Base-by-base conservation (phyloP, 176 grass and related monocot genomes). In the Triticum urartu region DNA sequence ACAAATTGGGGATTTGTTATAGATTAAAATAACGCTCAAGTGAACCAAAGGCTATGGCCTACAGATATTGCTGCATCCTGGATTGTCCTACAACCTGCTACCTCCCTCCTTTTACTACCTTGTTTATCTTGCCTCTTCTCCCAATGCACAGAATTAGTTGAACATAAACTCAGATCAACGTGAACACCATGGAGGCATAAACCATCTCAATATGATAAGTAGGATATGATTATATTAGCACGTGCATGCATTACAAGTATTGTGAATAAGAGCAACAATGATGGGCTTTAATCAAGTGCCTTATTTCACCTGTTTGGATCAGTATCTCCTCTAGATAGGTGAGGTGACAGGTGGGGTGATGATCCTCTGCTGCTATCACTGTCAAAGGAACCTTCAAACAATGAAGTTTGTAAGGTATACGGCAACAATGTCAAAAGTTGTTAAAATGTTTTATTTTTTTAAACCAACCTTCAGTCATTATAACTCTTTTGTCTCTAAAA, bases 261-360 rank as follows among this genome's bases (percentile, higher is more conserved):
- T 45, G 11, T 43, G 42, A 13, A 13, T 24, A 39, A 78, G 35
- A 34, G 11, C 82, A 83, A 30, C 42, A 75, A 54, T 54, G 15
- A 54, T 54, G 50, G 5, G 50, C 50, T 54, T 54, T 26, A 48
- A 67, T 64, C 2, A 13, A 32, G 5, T 71, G 14, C 63, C 39
- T 52, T 70, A 54, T 47, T 68, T 79, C 91, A 97, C 95, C 95
- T 92, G 87, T 87, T 92, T 86, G 90, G 88, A 90, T 97, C 92
- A 32, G 68, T 92, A 64, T 90, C 89, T 89, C 86, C 90, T 94
- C 88, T 85, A 82, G 90, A 88, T 62, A 92, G 89, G 82, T 83
- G 90, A 83, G 95, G 86, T 9, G 73, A 76, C 20, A 76, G 73
- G 45, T 76, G 73, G 25, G 45, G 73, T 54, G 90, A 91, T 65